A percentile compares a stretch with the other conserved stretches of the same genome.
phyloP scores from a whole-genome alignment of 352 stramenopile species.

The Phytophthora constricta region DNA sequence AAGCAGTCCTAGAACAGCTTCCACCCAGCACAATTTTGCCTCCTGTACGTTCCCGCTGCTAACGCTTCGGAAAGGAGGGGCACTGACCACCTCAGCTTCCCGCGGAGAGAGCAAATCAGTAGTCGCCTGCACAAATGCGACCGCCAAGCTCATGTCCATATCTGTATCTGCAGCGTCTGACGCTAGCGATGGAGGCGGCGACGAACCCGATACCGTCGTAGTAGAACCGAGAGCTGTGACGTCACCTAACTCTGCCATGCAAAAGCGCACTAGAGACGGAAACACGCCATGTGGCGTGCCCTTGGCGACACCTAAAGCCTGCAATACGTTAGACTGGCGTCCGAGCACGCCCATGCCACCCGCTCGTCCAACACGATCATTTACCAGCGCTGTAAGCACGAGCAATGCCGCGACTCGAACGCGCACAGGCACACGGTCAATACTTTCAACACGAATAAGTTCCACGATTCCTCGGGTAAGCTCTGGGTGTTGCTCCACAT shows the following conservation, averaged over 20 bases:
- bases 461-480: constrained; percentile 78
- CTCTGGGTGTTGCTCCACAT: constrained; percentile 80
- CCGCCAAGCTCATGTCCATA: constrained; percentile 90
- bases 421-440: constrained; percentile 59
- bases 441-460: constrained; percentile 74
- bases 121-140: constrained; percentile 90
- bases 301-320: constrained; percentile 79
- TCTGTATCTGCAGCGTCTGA: constrained; percentile 72
- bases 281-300: constrained; percentile 83
- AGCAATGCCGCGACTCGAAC: constrained; percentile 71
- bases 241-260: constrained; percentile 71
- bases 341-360: constrained; percentile 74
- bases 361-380: constrained; percentile 71
- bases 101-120: constrained; percentile 72
- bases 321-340: constrained; percentile 82
- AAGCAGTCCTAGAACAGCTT: constrained; percentile 77
- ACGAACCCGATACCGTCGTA: constrained; percentile 10
- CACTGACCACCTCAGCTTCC: constrained; percentile 67
- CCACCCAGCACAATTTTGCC: constrained; percentile 77
- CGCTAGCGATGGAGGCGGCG: constrained; percentile 27
- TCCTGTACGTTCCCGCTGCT: constrained; percentile 43
- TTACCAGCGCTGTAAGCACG: constrained; percentile 81
- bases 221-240: constrained; percentile 24
- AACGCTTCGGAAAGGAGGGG: constrained; percentile 59
- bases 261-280: constrained; percentile 82